phyloP scores from a whole-genome alignment of 176 grass and related monocot species.

The Carex pumila region DNA sequence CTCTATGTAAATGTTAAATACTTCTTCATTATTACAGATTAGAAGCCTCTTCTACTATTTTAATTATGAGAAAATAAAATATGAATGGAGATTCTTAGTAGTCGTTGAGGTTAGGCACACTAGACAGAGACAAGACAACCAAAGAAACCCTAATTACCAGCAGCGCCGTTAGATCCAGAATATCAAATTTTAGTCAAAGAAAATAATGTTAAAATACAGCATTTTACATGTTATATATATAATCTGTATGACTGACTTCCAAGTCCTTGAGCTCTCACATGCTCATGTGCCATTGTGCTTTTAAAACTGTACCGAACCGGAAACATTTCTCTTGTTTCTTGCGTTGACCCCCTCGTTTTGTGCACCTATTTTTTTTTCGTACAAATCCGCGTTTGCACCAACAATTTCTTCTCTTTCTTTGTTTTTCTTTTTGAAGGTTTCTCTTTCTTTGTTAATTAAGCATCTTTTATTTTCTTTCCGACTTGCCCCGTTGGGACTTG shows the following conservation, averaged over 20 bases:
- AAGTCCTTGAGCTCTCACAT: constrained; percentile 4
- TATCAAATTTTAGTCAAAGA: neutral
- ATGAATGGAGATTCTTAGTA: too few relatives aligned
- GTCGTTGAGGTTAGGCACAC: neutral
- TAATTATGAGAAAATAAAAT: neutral
- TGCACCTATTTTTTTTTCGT: neutral
- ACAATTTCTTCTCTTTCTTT: too few relatives aligned
- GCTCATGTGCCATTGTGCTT: constrained; percentile 15
- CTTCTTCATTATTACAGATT: too few relatives aligned
- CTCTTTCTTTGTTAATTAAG: constrained; percentile 7
- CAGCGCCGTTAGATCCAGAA: neutral
- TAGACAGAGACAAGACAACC: neutral
- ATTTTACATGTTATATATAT: neutral
- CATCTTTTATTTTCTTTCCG: neutral
- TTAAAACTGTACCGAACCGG: constrained; percentile 7
- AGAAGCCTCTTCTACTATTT: too few relatives aligned
- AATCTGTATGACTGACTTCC: neutral
- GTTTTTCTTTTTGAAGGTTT: too few relatives aligned
- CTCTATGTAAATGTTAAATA: too few relatives aligned
- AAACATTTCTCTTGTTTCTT: constrained; percentile 17
- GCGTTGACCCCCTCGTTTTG: constrained; percentile 20
- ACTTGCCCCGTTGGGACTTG: neutral
- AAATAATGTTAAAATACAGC: neutral
- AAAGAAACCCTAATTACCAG: neutral
- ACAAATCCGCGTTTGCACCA: constrained; percentile 4